Evolutionary conservation across 768 basidiomycete species (phyloP), one percentile per base, ranked within the genome.

Genomic region (Trametes cinnabarina): DNA sequence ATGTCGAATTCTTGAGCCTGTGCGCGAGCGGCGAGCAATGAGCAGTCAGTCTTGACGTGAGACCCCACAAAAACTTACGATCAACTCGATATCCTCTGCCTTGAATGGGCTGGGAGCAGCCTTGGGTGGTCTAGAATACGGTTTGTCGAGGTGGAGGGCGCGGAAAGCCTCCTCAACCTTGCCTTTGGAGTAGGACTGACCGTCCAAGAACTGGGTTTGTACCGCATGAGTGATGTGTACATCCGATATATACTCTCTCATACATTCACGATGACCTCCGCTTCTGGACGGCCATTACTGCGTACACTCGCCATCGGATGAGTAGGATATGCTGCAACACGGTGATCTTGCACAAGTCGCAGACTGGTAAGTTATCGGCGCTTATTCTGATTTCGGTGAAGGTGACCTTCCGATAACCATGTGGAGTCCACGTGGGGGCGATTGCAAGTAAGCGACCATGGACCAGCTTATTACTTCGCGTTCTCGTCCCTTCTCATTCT

Each of bases 1-100:
- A 86, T 80, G 63, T 88, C 87, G 55, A 89, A 80, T 71, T 89
- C 86, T 60, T 78, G 75, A 11, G 86, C 76, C 86, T 87, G 51
- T 11, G 49, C 4, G n/a, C n/a, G n/a, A n/a, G n/a, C n/a, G n/a
- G n/a, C n/a, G n/a, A n/a, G n/a, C n/a, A n/a, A n/a, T 9, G 46
- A 44, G n/a, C 11, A 32, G n/a, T 37, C 37, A 40, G 14, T 26
- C 28, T 20, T 55, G 23, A 57, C 20, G 10, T 6, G 22, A 4
- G 10, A 19, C 40, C 4, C 17, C 42, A 25, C 12, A 23, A 20
- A 71, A 7, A 55, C 82, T 60, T 61, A 88, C 87, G 47, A 89
- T 80, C 8, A 87, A 61, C 48, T 89, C 86, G 1, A 88, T 71
- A 63, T 88, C 86, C 59, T 86, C 86, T 32, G 78, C 75, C 67